Base-by-base conservation (phyloP, 2,329 filamentous ascomycete species). In the Madurella mycetomatis region DNA sequence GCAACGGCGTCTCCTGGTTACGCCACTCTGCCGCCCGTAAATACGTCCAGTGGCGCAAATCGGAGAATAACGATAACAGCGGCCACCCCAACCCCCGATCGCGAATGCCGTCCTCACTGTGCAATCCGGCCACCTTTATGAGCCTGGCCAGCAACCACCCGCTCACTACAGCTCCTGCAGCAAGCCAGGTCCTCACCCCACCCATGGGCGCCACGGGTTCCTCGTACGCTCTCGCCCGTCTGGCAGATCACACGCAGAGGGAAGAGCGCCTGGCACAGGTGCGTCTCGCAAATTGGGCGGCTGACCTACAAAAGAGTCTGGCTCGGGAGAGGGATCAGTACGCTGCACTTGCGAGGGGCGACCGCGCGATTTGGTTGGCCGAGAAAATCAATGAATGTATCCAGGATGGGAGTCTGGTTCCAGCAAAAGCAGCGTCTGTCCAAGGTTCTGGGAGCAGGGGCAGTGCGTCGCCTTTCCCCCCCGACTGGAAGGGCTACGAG, bases 21-120 rank as follows among this genome's bases (percentile, higher is more conserved):
- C 85, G 92, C 30, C 87, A 97, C 69, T 81, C 85, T 1, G 86
- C 90, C 2, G 90, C 90, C 1, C 86, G 86, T 67, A 96, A 96
- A 67, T 86, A 90, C 59, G 71, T 95, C 12, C 76, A 82, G 48
- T 94, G 88, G 86, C 80, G 85, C 51, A 75, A 73, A 13, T 49
- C 34, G 8, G 49, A 53, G 34, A 37, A 9, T 37, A 17, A 19
- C 30, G 2, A 37, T 16, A 9, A 11, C 42, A 17, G 11, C 34
- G 5, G 34, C 40, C 11, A 16, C 43, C 8, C 11, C 32, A 17
- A 60, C 40, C 12, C 17, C 45, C 30, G 30, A 19, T 39, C 53
- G 58, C 25, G 42, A 25, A 25, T 25, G 5, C 55, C 60, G 57
- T 25, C 63, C 15, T 62, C 50, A 30, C 45, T 61, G 13, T 55